Conservation (phyloP, 1,139 yeast genomes). For the Taphrina sp. region DNA sequence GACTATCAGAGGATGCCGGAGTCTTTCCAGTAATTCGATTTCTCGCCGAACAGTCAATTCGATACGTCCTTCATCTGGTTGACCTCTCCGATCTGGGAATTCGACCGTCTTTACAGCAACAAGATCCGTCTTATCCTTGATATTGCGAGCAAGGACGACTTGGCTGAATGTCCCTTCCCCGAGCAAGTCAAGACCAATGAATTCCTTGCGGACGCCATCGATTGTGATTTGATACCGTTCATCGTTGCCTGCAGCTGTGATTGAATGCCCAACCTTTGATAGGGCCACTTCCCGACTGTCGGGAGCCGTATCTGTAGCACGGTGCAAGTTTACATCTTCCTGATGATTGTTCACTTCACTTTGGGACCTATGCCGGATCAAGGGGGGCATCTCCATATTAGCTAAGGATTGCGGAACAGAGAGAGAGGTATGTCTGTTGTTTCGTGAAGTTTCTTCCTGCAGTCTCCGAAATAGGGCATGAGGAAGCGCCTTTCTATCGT, state of each 20-base stretch:
- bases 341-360: not conserved
- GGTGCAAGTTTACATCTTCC: not conserved
- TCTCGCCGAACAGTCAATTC: slow-evolving; percentile 76
- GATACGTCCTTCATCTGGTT: slow-evolving; percentile 51
- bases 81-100: slow-evolving; percentile 41
- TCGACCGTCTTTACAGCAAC: slow-evolving; percentile 48
- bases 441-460: slow-evolving; percentile 5
- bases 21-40: slow-evolving; percentile 56
- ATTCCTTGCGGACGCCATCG: not conserved
- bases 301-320: too few species aligned
- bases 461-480: slow-evolving; percentile 2
- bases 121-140: slow-evolving; percentile 41
- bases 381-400: slow-evolving; percentile 14
- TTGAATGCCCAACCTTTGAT: too few species aligned
- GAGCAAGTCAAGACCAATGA: slow-evolving; percentile 35
- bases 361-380: slow-evolving; percentile 14
- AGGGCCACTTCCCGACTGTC: too few species aligned
- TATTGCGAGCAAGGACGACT: slow-evolving; percentile 46
- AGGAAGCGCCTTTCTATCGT: too few species aligned
- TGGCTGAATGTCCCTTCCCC: slow-evolving; percentile 49
- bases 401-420: slow-evolving; percentile 4
- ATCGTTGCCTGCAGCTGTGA: too few species aligned
- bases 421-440: not conserved
- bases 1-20: slow-evolving; percentile 49
- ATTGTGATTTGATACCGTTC: too few species aligned